A percentile compares a stretch with the other conserved stretches of the same genome.
phyloP scores from a whole-genome alignment of 768 basidiomycete species.

The Calocybe indica region DNA sequence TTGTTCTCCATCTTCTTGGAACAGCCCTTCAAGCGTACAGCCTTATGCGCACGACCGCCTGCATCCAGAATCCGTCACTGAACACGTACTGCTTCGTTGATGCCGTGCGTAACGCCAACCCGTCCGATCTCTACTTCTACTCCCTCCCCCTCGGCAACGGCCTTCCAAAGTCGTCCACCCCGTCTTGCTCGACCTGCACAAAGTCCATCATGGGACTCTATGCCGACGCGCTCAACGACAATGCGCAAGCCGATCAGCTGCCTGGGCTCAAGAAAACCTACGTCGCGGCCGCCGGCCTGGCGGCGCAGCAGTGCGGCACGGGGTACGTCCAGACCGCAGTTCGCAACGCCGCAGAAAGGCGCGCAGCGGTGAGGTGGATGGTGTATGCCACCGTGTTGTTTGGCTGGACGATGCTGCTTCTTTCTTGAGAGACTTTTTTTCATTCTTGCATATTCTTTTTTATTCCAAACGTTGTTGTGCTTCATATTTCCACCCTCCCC shows the following conservation, averaged over 20 bases:
- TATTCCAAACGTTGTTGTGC: too few relatives aligned
- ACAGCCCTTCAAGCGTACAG: conserved; percentile 58
- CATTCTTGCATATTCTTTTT: too few relatives aligned
- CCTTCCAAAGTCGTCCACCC: conserved; percentile 43
- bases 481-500: too few relatives aligned
- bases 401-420: too few relatives aligned
- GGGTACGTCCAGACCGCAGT: conserved; percentile 30
- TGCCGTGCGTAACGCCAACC: conserved; percentile 49
- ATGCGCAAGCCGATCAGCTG: conserved; percentile 10
- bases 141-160: conserved; percentile 52
- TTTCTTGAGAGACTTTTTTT: too few relatives aligned
- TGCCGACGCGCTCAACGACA: conserved; percentile 32
- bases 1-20: conserved; percentile 1
- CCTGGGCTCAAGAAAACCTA: conserved; percentile 40
- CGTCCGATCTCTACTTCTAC: conserved; percentile 72
- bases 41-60: conserved; percentile 57
- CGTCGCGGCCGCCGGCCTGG: conserved; percentile 35
- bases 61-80: conserved; percentile 48
- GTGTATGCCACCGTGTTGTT: too few relatives aligned
- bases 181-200: conserved; percentile 62
- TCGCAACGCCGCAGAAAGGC: not conserved
- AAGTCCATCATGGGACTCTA: conserved; percentile 54
- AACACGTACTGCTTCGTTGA: conserved; percentile 72
- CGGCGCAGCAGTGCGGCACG: conserved; percentile 45
- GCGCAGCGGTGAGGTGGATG: too few relatives aligned